Evolutionary conservation across 1,284 basidiomycete genomes (phyloP), one percentile per base, ranked within the genome.

Genomic region (Hemileia vastatrix): DNA sequence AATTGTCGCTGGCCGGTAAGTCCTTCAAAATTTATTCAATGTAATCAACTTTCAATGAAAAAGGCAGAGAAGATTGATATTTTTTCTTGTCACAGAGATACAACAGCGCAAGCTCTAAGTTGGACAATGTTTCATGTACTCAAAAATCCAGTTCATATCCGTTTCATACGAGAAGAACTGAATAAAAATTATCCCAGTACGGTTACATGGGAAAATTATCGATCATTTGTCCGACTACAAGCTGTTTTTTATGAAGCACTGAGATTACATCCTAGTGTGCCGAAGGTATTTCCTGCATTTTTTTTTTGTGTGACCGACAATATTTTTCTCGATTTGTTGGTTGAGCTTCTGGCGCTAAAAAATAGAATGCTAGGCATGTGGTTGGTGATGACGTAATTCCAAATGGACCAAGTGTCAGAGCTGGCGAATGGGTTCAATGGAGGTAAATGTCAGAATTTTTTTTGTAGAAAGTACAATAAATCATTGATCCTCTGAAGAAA

Each of bases 161-260:
- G 11, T 11, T 27, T 33, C 9, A 58, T 67, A 33, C 58, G 59
- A 15, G 59, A 62, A 44, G 55, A 50, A 32, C 43, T 62, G 31
- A 33, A 40, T 8, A 36, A 23, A 36, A 40, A 40, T 24, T 21
- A 40, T 13, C n/a, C 23, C 21, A 23, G 19, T 18, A 36, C 9
- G 9, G 56, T 65, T 6, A 57, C 58, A 49, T 65, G 59, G 27
- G 45, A 53, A 6, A 62, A 57, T 11, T 67, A 67, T 23, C 54
- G 56, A 23, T 56, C 57, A 45, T 66, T 64, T 57, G 58, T 60
- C 8, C 36, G 51, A 19, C 50, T 62, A 47, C 67, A 65, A 43
- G 54, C 65, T 11, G 63, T 59, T 4, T 67, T 65, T 54, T 64
- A 67, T 49, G 67, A 67, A 54, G 59, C 67, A 36, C 57, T 67